phyloP scores from a whole-genome alignment of 345 rosid species.

The Citropsis articulata region DNA sequence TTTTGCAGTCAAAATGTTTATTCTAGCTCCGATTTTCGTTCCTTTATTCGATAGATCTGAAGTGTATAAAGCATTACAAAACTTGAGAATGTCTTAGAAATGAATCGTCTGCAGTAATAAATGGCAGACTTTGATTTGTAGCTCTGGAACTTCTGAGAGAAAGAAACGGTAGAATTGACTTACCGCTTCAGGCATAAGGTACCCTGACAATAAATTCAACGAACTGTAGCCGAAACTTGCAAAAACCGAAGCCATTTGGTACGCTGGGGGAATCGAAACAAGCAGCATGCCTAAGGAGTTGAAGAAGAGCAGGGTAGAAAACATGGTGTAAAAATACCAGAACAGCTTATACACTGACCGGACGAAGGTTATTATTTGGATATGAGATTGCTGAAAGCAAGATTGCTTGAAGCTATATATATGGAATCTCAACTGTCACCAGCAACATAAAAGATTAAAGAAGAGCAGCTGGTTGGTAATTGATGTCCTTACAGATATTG shows the following conservation, averaged over 20 bases:
- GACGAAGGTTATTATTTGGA: conserved; percentile 32
- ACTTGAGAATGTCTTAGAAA: no score
- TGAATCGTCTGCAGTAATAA: no score
- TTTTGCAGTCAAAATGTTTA: no score
- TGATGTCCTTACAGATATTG: not conserved
- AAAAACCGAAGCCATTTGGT: conserved; percentile 32
- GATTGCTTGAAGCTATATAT: conserved; percentile 33
- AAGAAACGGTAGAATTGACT: conserved; percentile 4
- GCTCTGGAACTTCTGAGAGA: not conserved
- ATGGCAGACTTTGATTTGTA: no score
- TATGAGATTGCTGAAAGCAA: conserved; percentile 36
- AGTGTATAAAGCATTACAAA: no score
- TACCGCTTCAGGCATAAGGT: conserved; percentile 48
- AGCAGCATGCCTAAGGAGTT: conserved; percentile 51
- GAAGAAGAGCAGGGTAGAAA: conserved; percentile 39
- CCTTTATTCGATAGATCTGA: no score
- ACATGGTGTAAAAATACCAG: conserved; percentile 44
- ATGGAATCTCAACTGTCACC: conserved; percentile 46
- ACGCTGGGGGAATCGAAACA: conserved; percentile 37
- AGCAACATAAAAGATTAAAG: conserved; percentile 8
- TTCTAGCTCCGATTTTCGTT: no score
- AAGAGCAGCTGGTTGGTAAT: not conserved
- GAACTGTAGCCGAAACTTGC: conserved; percentile 29
- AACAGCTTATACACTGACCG: conserved; percentile 37
- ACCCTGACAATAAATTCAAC: conserved; percentile 41